Percentiles rank a stretch among this genome's conserved stretches.
These are phyloP conservation scores for Blastomyces silverae DNA, from an alignment of 2,329 filamentous ascomycete species.

Conservation along the genomic window DNA sequence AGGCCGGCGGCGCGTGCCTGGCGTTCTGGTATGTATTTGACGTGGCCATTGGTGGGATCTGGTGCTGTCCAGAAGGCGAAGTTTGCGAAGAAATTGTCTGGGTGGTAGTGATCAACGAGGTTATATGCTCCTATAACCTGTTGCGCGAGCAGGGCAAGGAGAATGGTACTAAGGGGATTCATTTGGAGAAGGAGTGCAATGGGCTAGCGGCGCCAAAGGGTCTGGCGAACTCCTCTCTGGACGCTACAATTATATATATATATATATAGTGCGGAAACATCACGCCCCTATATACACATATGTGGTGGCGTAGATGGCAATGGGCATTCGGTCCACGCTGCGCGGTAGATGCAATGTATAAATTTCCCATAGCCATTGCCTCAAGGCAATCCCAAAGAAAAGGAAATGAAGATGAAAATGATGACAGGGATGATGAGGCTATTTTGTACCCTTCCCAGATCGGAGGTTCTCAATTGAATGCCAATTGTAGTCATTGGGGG, in stretches of 20 bases:
- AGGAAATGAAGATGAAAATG: background rate
- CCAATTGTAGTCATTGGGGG: background rate
- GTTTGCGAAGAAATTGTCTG: constrained; percentile 42
- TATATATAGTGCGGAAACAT: background rate
- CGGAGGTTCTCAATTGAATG: background rate
- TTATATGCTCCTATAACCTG: background rate
- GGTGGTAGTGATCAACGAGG: background rate
- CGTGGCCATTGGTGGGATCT: constrained; percentile 47
- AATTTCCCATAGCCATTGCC: background rate
- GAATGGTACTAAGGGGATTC: background rate
- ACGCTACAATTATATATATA: background rate
- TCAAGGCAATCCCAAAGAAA: background rate
- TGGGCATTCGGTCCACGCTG: background rate
- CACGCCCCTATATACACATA: background rate
- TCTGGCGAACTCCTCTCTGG: background rate
- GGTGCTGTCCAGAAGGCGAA: constrained; percentile 41
- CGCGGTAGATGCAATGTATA: no score
- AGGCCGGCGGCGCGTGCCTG: constrained; percentile 35
- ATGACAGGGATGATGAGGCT: background rate
- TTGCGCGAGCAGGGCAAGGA: background rate
- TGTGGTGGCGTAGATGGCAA: background rate
- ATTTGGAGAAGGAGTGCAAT: background rate
- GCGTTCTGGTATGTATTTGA: constrained; percentile 43
- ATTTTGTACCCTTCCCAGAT: background rate
- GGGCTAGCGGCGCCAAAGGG: background rate